These are phyloP conservation scores for Xylaria multiplex DNA, from an alignment of 2,329 filamentous ascomycete species.

Conservation along the genomic window DNA sequence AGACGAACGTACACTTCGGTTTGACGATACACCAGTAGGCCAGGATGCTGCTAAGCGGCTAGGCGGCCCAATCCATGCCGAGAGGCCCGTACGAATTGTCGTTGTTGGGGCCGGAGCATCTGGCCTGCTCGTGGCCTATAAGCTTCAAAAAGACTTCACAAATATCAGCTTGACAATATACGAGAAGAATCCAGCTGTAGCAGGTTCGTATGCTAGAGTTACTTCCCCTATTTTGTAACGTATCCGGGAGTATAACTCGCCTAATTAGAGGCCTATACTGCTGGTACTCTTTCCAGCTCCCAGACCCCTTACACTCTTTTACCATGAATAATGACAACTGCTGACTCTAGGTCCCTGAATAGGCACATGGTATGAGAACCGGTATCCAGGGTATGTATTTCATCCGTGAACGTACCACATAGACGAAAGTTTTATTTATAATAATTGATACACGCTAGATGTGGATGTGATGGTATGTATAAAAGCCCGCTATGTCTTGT, in stretches of 20 bases:
- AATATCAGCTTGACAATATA: conserved; percentile 49
- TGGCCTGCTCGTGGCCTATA: conserved; percentile 30
- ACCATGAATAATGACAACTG: too few relatives aligned
- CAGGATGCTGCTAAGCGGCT: conserved; percentile 21
- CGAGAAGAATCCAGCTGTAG: conserved; percentile 59
- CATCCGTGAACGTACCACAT: background rate
- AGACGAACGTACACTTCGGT: conserved; percentile 11
- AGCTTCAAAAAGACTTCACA: conserved; percentile 33
- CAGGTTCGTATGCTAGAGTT: conserved; percentile 39
- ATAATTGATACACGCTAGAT: conserved; percentile 40
- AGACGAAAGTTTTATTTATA: background rate
- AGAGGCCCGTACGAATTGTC: conserved; percentile 26
- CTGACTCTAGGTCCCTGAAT: too few relatives aligned
- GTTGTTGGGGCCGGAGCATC: conserved; percentile 33
- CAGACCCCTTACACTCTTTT: too few relatives aligned
- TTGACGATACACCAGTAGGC: conserved; percentile 20
- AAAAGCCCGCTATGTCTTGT: too few relatives aligned
- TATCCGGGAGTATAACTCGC: too few relatives aligned
- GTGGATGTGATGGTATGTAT: conserved; percentile 55
- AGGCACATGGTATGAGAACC: conserved; percentile 63
- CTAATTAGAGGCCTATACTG: too few relatives aligned
- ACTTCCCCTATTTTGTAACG: too few relatives aligned
- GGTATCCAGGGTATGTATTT: conserved; percentile 52
- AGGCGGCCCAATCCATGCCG: conserved; percentile 28
- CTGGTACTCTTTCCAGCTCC: too few relatives aligned